These are phyloP conservation scores for Lodderomyces orthopsilosis DNA, from an alignment of 1,139 yeast genomes.

Conservation along the genomic window DNA sequence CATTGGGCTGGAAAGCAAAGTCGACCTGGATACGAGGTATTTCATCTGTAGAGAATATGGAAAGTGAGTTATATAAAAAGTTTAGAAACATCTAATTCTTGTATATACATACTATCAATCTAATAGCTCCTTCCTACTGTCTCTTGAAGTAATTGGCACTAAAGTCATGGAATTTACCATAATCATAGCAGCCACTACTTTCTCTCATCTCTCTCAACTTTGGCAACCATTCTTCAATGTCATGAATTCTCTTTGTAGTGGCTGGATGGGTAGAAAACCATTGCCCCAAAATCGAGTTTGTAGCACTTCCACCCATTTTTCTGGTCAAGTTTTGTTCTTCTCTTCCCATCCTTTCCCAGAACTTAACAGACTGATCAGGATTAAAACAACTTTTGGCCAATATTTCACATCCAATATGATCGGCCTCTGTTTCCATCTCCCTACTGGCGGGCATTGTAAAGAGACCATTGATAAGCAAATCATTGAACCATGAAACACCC, in stretches of 20 bases:
- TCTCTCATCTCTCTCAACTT: conserved; percentile 52
- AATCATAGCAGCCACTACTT: conserved; percentile 26
- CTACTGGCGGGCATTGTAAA: conserved; percentile 82
- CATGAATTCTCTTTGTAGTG: conserved; percentile 65
- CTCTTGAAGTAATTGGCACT: conserved; percentile 20
- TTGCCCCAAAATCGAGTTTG: conserved; percentile 34
- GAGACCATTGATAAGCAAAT: conserved; percentile 55
- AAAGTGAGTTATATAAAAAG: conserved; percentile 6
- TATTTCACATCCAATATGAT: conserved; percentile 85
- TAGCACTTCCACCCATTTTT: conserved; percentile 13
- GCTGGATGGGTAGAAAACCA: conserved; percentile 90
- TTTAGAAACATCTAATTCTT: conserved; percentile 1
- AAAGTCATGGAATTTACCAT: conserved; percentile 19
- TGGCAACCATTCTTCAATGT: conserved; percentile 72
- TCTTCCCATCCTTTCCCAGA: conserved; percentile 81
- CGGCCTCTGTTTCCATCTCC: conserved; percentile 95
- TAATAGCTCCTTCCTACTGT: not conserved
- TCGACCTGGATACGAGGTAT: conserved; percentile 4
- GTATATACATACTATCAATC: not conserved
- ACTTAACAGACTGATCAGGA: conserved; percentile 65
- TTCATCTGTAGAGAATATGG: conserved; percentile 3
- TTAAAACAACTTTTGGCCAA: conserved; percentile 89
- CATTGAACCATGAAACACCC: conserved; percentile 41
- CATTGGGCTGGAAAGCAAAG: conserved; percentile 16
- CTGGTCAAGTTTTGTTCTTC: conserved; percentile 40